Evolutionary conservation across 2,329 filamentous ascomycete genomes (phyloP).

Genomic region (Claviceps maximensis): DNA sequence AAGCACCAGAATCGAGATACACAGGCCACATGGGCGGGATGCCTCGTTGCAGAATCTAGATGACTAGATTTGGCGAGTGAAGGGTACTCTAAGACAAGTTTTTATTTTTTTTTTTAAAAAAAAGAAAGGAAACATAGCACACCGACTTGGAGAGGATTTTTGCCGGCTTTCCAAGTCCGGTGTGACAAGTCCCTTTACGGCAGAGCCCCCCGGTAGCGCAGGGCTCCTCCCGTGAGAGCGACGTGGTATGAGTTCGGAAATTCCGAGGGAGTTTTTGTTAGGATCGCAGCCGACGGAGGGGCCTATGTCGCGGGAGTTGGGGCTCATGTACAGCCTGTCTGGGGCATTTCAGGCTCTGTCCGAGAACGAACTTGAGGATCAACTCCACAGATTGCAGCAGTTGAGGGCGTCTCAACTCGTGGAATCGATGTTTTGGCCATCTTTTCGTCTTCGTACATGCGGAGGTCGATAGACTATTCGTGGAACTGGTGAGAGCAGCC

Average conservation of each 20-base stretch:
- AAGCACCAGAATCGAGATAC: too few species aligned
- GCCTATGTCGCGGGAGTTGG: neutral
- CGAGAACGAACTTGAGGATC: neutral
- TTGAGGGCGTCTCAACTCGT: neutral
- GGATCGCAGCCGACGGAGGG: too few species aligned
- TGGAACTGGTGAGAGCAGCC: slow-evolving; percentile 7
- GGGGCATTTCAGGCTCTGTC: neutral
- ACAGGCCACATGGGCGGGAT: too few species aligned
- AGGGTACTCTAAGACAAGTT: neutral
- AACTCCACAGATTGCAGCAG: neutral
- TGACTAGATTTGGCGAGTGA: too few species aligned
- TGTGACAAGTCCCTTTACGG: neutral
- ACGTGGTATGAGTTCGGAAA: neutral
- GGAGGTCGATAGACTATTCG: slow-evolving; percentile 6
- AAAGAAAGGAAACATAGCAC: neutral
- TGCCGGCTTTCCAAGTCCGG: neutral
- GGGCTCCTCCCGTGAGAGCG: neutral
- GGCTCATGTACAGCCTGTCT: neutral
- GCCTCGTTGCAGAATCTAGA: too few species aligned
- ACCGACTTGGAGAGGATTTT: neutral
- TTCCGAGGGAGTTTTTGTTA: neutral
- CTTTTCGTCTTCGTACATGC: slow-evolving; percentile 8
- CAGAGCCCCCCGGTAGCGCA: neutral
- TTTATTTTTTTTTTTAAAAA: too few species aligned
- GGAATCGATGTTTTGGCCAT: slow-evolving; percentile 3